phyloP scores from a whole-genome alignment of 495 filamentous ascomycete species.

The Diplogelasinospora grovesii region DNA sequence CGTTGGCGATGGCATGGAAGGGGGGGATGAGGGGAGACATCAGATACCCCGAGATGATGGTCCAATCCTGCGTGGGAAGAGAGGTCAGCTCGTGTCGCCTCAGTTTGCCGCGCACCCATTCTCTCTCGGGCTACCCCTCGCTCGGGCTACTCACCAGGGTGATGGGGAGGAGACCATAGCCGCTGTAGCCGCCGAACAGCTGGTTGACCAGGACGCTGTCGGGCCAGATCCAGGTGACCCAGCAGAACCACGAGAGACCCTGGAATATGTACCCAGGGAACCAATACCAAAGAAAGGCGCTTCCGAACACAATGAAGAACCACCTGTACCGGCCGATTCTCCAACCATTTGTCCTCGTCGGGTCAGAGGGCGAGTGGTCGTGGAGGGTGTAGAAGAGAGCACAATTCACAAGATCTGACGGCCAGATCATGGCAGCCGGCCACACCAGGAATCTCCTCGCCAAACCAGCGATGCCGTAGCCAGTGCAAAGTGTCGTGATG shows the following conservation, averaged over 20 bases:
- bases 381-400: conserved; percentile 64
- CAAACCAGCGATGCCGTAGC: conserved; percentile 65
- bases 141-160: conserved; percentile 40
- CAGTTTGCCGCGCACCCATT: too few relatives aligned
- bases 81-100: conserved; percentile 1
- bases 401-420: conserved; percentile 56
- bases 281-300: conserved; percentile 50
- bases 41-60: conserved; percentile 55
- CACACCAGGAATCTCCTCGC: conserved; percentile 59
- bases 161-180: conserved; percentile 52
- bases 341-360: conserved; percentile 56
- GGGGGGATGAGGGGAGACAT: conserved; percentile 62
- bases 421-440: conserved; percentile 71
- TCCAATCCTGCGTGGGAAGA: conserved; percentile 55
- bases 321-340: conserved; percentile 56
- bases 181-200: conserved; percentile 58
- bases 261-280: conserved; percentile 55
- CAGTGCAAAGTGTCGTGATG: conserved; percentile 65
- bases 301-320: conserved; percentile 53
- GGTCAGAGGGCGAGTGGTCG: conserved; percentile 53
- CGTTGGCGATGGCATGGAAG: conserved; percentile 58
- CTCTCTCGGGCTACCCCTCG: too few relatives aligned
- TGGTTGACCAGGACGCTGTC: conserved; percentile 62
- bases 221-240: conserved; percentile 56
- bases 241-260: conserved; percentile 53